Base-by-base conservation (phyloP, 2,329 filamentous ascomycete species). In the Claviceps arundinis region DNA sequence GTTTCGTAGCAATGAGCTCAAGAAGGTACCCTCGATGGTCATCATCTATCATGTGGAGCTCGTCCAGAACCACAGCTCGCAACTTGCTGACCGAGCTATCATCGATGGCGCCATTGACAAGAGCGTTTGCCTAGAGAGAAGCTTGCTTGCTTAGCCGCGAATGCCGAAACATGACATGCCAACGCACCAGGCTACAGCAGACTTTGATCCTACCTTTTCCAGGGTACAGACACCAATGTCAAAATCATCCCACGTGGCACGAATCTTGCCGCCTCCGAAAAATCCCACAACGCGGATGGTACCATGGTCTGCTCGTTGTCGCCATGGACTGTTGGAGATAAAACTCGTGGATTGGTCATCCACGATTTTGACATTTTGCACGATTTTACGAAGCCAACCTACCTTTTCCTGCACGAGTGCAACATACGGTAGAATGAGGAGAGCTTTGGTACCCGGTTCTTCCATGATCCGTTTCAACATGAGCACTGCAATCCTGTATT, bases 11-110 rank as follows among this genome's bases (percentile, higher is more conserved):
- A 67, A 88, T 79, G 5, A 89, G 70, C 62, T 90, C 86, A 51
- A 89, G 70, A 1, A 89, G 72, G 62, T 89, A 89, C 4, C 86
- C 86, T 13, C 86, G 79, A 57, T 83, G 77, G 56, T 84, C 82
- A 62, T 89, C 86, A 58, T 88, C 82, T 45, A 89, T 74, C 84
- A 90, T 89, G 62, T 90, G 86, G n/a, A 89, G 69, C 62, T 90
- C 86, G 59, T 90, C 86, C 37, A 89, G 70, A 14, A 89, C 83
- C 17, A 89, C 78, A 11, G 82, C 71, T 47, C 77, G 78, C 44
- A 90, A 68, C 19, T 80, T 74, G n/a, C 73, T 70, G 54, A 88
- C 76, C 3, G 74, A 79, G 60, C 77, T 80, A 56, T 89, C 83
- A 56, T 86, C 82, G 57, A 89, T 86, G 14, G 85, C 82, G 22